These are phyloP conservation scores for Pseudogymnoascus verrucosus DNA, from an alignment of 2,329 filamentous ascomycete species.

Conservation along the genomic window DNA sequence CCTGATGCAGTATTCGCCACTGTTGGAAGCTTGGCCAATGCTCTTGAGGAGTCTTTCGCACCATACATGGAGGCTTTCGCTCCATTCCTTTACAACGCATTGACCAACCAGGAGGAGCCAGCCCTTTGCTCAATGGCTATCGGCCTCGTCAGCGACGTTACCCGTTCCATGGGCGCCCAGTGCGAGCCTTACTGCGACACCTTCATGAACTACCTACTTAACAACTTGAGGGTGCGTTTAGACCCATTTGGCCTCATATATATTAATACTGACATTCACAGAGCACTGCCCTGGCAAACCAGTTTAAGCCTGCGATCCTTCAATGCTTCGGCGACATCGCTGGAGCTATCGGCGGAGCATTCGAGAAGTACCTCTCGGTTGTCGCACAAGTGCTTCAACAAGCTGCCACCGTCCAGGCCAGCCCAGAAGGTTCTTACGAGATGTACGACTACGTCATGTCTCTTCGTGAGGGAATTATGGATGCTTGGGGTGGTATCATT, in stretches of 20 bases:
- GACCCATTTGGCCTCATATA: slow-evolving; percentile 14
- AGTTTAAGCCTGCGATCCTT: slow-evolving; percentile 96
- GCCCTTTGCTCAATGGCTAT: slow-evolving; percentile 95
- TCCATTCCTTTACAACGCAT: slow-evolving; percentile 86
- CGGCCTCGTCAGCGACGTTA: slow-evolving; percentile 93
- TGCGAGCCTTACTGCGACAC: slow-evolving; percentile 92
- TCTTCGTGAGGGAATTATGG: slow-evolving; percentile 94
- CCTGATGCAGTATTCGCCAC: slow-evolving; percentile 90
- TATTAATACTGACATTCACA: slow-evolving; percentile 31
- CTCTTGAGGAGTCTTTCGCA: slow-evolving; percentile 84
- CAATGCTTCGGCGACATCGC: slow-evolving; percentile 98
- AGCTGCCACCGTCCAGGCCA: slow-evolving; percentile 73
- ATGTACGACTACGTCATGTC: slow-evolving; percentile 97
- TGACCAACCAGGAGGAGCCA: slow-evolving; percentile 92
- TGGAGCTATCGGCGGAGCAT: slow-evolving; percentile 82
- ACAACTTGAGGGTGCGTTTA: slow-evolving; percentile 68
- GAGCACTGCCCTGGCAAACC: slow-evolving; percentile 81
- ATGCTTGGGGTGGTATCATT: slow-evolving; percentile 96
- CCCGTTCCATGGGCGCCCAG: slow-evolving; percentile 79
- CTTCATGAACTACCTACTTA: slow-evolving; percentile 97
- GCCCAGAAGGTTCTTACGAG: slow-evolving; percentile 77
- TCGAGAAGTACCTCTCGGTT: slow-evolving; percentile 86
- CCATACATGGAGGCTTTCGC: slow-evolving; percentile 97
- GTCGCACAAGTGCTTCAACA: slow-evolving; percentile 93
- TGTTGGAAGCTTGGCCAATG: slow-evolving; percentile 83